phyloP scores from a whole-genome alignment of 163 green algal genomes.

The Picocystis sp. region DNA sequence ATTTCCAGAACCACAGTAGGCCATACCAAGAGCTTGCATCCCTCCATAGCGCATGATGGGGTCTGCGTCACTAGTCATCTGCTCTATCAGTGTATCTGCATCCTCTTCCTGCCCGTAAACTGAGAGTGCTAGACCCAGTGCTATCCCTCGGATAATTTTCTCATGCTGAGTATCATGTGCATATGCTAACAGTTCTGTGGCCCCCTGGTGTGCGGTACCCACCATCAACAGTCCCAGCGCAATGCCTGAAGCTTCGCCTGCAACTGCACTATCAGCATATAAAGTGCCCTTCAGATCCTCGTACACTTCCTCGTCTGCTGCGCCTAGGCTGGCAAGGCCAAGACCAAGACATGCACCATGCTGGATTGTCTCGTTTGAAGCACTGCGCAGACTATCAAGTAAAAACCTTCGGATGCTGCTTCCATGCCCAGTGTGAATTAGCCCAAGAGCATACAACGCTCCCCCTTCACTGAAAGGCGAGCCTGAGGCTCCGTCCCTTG shows the following conservation, averaged over 20 bases:
- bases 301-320: conserved; percentile 65
- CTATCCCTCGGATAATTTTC: conserved; percentile 90
- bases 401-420: conserved; percentile 52
- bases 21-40: conserved; percentile 83
- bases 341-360: conserved; percentile 95
- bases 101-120: conserved; percentile 72
- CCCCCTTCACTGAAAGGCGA: conserved; percentile 57
- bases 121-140: conserved; percentile 43
- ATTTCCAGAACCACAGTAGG: conserved; percentile 87
- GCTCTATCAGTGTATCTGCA: conserved; percentile 71
- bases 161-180: conserved; percentile 94
- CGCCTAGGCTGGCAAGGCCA: conserved; percentile 71
- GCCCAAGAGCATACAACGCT: conserved; percentile 83
- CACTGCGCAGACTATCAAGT: conserved; percentile 56
- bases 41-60: conserved; percentile 89
- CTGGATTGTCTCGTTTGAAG: conserved; percentile 75
- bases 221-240: conserved; percentile 79
- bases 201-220: conserved; percentile 54
- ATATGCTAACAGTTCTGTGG: conserved; percentile 86
- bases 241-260: conserved; percentile 81
- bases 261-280: conserved; percentile 80
- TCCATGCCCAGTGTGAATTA: conserved; percentile 91
- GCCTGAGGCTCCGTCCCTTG: conserved; percentile 41
- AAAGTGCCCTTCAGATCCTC: conserved; percentile 89
- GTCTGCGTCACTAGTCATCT: conserved; percentile 71